Conservation (phyloP, 2,329 filamentous ascomycete species). For the Aspergillus tanneri region DNA sequence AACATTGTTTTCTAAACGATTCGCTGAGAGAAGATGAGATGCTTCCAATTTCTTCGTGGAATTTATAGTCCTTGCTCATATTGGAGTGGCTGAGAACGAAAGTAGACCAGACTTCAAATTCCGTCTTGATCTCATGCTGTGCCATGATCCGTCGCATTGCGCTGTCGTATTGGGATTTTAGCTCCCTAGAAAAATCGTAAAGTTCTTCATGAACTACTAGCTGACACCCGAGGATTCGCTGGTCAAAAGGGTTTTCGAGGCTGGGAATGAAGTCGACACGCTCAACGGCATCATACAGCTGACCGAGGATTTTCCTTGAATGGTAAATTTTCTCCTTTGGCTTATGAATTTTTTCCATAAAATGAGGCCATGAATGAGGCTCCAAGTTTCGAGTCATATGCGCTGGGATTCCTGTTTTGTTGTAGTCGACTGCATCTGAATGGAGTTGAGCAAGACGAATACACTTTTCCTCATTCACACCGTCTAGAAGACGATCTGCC, state of each 20-base stretch:
- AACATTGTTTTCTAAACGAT: constrained; percentile 66
- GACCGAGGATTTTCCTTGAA: constrained; percentile 72
- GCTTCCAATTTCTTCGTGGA: constrained; percentile 76
- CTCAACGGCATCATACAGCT: constrained; percentile 76
- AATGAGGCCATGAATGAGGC: constrained; percentile 75
- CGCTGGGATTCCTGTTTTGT: constrained; percentile 82
- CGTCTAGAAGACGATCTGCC: constrained; percentile 62
- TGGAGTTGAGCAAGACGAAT: constrained; percentile 75
- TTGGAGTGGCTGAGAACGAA: constrained; percentile 76
- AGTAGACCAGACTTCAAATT: constrained; percentile 88
- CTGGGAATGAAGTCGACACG: constrained; percentile 68
- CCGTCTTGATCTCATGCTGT: constrained; percentile 77
- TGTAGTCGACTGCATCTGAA: constrained; percentile 89
- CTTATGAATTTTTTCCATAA: constrained; percentile 69
- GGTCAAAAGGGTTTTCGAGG: constrained; percentile 73
- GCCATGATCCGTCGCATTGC: constrained; percentile 76
- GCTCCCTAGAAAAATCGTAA: constrained; percentile 58
- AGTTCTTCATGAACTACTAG: constrained; percentile 57
- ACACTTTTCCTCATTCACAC: constrained; percentile 70
- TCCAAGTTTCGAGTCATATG: constrained; percentile 61
- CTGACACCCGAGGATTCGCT: constrained; percentile 63
- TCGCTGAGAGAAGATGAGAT: constrained; percentile 66
- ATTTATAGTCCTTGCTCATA: constrained; percentile 75
- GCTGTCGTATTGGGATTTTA: constrained; percentile 78
- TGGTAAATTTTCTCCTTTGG: constrained; percentile 55